Conservation (phyloP, 768 basidiomycete species). For the Pisolithus microcarpus region DNA sequence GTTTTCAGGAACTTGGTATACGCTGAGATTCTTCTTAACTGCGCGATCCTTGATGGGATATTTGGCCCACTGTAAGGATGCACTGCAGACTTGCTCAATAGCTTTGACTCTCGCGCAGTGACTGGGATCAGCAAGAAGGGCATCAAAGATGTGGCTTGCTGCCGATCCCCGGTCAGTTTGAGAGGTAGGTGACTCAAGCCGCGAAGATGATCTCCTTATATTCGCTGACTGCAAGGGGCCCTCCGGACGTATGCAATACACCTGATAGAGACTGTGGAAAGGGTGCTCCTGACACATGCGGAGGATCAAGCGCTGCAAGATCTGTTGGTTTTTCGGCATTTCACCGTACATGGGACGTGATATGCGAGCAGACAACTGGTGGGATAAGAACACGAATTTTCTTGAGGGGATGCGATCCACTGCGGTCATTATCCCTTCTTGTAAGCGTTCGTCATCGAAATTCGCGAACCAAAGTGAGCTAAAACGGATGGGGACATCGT, state of each 20-base stretch:
- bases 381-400: conserved; percentile 88
- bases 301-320: conserved; percentile 56
- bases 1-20: conserved; percentile 38
- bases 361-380: conserved; percentile 90
- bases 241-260: conserved; percentile 61
- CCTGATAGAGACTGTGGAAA: conserved; percentile 87
- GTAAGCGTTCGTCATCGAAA: conserved; percentile 52
- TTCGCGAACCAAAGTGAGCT: conserved; percentile 91
- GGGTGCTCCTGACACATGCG: conserved; percentile 87
- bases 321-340: conserved; percentile 41
- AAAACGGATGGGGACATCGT: conserved; percentile 70
- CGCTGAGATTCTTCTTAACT: conserved; percentile 17
- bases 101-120: conserved; percentile 37
- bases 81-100: conserved; percentile 55
- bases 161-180: conserved; percentile 58
- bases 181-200: conserved; percentile 35
- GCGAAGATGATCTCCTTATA: conserved; percentile 40
- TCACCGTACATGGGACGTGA: conserved; percentile 34
- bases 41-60: conserved; percentile 37
- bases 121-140: conserved; percentile 38
- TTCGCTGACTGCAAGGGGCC: conserved; percentile 14
- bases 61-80: conserved; percentile 70
- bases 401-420: conserved; percentile 65
- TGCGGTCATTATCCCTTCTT: conserved; percentile 36
- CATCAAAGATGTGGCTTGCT: conserved; percentile 54